Evolutionary conservation across 2,329 filamentous ascomycete genomes (phyloP).

Genomic region (Calonectria fujianensis): DNA sequence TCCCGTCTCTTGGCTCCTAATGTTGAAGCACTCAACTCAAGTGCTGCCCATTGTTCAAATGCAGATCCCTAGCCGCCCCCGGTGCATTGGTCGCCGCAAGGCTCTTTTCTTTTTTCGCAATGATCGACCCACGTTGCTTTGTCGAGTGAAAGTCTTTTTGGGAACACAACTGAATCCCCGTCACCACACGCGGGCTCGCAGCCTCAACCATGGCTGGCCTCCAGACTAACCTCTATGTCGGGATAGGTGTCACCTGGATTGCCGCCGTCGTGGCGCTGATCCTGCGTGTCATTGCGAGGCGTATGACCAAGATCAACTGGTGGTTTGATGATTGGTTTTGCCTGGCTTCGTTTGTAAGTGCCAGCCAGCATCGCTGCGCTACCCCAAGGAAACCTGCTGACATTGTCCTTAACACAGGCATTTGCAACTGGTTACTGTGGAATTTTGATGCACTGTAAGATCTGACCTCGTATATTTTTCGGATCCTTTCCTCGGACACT

Average conservation of each 20-base stretch:
- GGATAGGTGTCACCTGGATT: slow-evolving; percentile 46
- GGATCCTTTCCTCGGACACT: neutral
- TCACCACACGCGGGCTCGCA: neutral
- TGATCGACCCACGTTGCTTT: slow-evolving; percentile 20
- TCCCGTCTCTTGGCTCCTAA: neutral
- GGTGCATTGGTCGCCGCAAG: slow-evolving; percentile 12
- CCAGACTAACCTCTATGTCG: slow-evolving; percentile 47
- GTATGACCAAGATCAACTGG: slow-evolving; percentile 49
- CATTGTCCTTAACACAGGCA: slow-evolving; percentile 11
- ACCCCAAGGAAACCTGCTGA: neutral
- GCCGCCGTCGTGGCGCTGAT: slow-evolving; percentile 43
- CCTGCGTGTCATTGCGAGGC: slow-evolving; percentile 46
- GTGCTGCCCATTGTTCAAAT: slow-evolving; percentile 2
- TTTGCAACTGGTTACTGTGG: slow-evolving; percentile 46
- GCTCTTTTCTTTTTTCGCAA: slow-evolving; percentile 25
- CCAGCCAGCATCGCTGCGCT: neutral
- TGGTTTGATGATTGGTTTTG: slow-evolving; percentile 52
- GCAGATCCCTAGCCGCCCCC: slow-evolving; percentile 16
- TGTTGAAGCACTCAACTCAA: neutral
- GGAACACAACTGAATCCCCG: neutral
- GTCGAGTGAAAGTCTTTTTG: slow-evolving; percentile 3
- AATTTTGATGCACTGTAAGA: slow-evolving; percentile 48
- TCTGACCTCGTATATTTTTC: neutral
- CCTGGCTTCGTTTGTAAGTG: slow-evolving; percentile 45
- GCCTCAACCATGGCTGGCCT: slow-evolving; percentile 49